Evolutionary conservation across 331 rosid genomes (phyloP).

Genomic region (Phaseolus coccineus): DNA sequence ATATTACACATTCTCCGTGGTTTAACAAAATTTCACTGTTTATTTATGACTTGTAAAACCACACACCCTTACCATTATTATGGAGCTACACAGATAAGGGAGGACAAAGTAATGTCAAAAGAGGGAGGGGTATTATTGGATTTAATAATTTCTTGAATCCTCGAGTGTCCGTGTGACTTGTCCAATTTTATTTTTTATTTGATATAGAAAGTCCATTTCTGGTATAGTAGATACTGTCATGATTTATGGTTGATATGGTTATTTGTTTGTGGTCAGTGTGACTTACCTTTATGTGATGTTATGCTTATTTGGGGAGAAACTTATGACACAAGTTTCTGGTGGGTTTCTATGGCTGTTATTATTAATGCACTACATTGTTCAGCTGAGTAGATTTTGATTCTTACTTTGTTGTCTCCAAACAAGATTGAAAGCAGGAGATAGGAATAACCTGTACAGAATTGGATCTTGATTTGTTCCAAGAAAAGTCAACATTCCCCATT

Average conservation of each 20-base stretch:
- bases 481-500: not conserved
- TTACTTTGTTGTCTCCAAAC: not conserved
- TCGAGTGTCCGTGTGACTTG: not conserved
- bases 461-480: not conserved
- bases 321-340: not conserved
- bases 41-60: not conserved
- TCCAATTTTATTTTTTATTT: not conserved
- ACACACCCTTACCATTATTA: not conserved
- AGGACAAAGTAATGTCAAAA: not conserved
- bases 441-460: not conserved
- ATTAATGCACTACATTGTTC: not conserved
- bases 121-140: not conserved
- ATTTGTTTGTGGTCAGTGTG: constrained; percentile 4
- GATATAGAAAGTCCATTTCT: not conserved
- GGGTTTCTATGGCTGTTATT: not conserved
- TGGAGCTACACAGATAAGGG: not conserved
- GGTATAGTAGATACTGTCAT: constrained; percentile 5
- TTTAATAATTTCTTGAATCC: not conserved
- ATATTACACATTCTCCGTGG: not conserved
- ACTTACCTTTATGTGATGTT: constrained; percentile 3
- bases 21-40: not conserved
- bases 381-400: not conserved
- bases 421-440: not conserved
- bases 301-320: not conserved
- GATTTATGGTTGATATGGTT: constrained; percentile 15